Base-by-base conservation (phyloP, 1,284 basidiomycete genomes). In the Chiua sp. region DNA sequence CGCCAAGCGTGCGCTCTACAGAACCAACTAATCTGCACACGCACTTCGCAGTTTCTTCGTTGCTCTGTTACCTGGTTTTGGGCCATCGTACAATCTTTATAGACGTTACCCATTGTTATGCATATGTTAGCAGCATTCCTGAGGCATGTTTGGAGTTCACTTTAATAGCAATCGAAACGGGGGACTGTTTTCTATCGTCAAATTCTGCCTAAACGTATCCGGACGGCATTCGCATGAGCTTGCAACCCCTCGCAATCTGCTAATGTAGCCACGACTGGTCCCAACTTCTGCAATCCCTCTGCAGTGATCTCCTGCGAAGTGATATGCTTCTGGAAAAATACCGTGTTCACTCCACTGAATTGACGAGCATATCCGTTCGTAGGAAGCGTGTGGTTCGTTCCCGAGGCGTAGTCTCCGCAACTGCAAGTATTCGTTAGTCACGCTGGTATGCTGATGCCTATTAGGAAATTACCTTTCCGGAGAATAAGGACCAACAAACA, bases 251-350 rank as follows among this genome's bases (percentile, higher is more conserved):
- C 98, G 69, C 95, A 93, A 72, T 98, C 94, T 3, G 98, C 98
- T 33, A 99, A 78, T 20, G 90, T 93, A 28, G 88, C 91, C 7
- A 99, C 98, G 16, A 93, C 83, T 12, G 97, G 96, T 4, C 98
- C 98, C 26, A 99, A 82, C 4, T 74, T 80, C 65, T 81, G 80
- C 56, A 99, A 80, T 8, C 98, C 98, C 22, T 87, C 87, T 18
- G 81, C 76, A 6, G 94, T 93, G 32, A 99, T 85, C 71, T 96
- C 91, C 75, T 99, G 98, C 11, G 93, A 93, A 8, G 98, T 99
- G 72, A 99, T 98, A 77, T 98, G 93, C 78, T 99, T 99, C 77
- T 98, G 96, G 90, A 99, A 99, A 2, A 96, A 96, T 23, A 88
- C 82, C 0, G 97, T 98, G 78, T 98, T 98, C 67, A 99, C 98